A percentile compares a stretch with the other conserved stretches of the same genome.
Evolutionary conservation across 108 stramenopile species (phyloP).

Genomic region (Epipyxis sp.): DNA sequence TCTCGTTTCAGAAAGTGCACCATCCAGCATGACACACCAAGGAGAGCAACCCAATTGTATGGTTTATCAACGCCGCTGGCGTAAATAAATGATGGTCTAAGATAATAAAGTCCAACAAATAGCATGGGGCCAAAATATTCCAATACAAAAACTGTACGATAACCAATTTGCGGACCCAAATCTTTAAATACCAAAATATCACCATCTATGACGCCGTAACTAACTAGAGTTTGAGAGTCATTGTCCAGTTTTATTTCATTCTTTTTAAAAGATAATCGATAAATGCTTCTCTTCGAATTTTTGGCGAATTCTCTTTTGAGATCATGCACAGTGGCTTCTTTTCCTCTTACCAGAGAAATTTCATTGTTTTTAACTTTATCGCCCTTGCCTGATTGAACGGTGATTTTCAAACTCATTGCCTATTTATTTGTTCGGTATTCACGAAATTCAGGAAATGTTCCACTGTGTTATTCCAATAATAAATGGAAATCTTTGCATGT

Average conservation of each 20-base stretch:
- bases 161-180: constrained; percentile 34
- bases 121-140: constrained; percentile 41
- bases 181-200: constrained; percentile 22
- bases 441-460: too few relatives aligned
- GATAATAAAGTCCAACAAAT: constrained; percentile 30
- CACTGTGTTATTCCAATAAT: too few relatives aligned
- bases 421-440: too few relatives aligned
- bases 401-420: background rate
- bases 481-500: too few relatives aligned
- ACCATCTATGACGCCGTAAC: background rate
- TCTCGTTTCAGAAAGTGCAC: constrained; percentile 38
- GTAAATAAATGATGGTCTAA: constrained; percentile 27
- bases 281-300: background rate
- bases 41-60: background rate
- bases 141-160: constrained; percentile 35
- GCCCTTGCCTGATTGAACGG: background rate
- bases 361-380: constrained; percentile 1
- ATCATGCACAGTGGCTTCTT: constrained; percentile 29
- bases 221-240: background rate
- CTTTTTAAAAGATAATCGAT: background rate
- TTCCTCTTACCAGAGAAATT: constrained; percentile 14
- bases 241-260: background rate
- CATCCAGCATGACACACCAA: constrained; percentile 2
- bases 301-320: constrained; percentile 21
- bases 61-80: background rate